Percentiles rank a stretch among this genome's conserved stretches.
Conservation (phyloP, 139 green algal genomes). For the Chlorella vulgaris region DNA sequence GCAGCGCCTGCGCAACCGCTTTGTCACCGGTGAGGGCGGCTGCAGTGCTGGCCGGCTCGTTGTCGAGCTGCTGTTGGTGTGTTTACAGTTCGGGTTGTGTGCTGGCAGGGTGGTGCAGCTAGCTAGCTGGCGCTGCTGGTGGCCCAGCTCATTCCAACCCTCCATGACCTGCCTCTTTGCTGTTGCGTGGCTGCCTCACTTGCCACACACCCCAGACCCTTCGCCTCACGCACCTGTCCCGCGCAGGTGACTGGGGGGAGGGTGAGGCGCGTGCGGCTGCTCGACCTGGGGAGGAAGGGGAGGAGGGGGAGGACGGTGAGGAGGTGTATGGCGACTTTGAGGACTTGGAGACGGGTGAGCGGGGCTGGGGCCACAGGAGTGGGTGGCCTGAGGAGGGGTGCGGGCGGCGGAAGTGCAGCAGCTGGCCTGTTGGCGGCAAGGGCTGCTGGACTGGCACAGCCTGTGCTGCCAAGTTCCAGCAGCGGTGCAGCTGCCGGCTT, state of each 20-base stretch:
- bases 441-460: too few relatives aligned
- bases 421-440: too few relatives aligned
- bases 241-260: conserved; percentile 87
- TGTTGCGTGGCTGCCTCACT: background rate
- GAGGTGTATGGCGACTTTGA: conserved; percentile 84
- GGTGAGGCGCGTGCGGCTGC: conserved; percentile 64
- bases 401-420: too few relatives aligned
- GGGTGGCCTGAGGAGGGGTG: too few relatives aligned
- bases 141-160: background rate
- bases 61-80: too few relatives aligned
- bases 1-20: conserved; percentile 73
- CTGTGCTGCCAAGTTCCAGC: too few relatives aligned
- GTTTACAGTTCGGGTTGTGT: background rate
- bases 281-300: conserved; percentile 50
- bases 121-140: background rate
- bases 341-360: conserved; percentile 89
- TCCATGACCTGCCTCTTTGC: background rate
- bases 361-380: background rate
- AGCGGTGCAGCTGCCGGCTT: too few relatives aligned
- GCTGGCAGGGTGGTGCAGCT: too few relatives aligned
- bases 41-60: background rate
- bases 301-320: conserved; percentile 43
- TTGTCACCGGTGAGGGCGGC: conserved; percentile 59
- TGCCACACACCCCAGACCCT: too few relatives aligned
- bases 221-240: background rate